phyloP scores from a whole-genome alignment of 345 rosid genomes.

The Populus pruinosa region DNA sequence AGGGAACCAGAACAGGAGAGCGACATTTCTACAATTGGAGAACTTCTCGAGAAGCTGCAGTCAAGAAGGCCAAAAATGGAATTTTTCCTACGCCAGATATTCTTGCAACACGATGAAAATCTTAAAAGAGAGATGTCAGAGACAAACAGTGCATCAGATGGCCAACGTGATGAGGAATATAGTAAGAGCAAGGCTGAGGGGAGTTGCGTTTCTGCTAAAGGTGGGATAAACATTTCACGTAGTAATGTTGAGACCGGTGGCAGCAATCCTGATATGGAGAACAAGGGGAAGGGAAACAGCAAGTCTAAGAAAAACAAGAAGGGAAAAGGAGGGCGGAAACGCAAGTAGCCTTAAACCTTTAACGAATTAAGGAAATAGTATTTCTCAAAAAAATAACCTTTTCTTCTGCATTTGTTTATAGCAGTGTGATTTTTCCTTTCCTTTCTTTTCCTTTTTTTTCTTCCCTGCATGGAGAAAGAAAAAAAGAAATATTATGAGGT shows the following conservation, averaged over 20 bases:
- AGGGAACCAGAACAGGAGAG: slow-evolving; percentile 15
- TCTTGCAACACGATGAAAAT: not conserved
- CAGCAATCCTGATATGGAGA: not conserved
- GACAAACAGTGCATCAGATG: not conserved
- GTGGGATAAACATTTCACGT: not conserved
- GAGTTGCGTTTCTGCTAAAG: not conserved
- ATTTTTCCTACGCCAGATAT: slow-evolving; percentile 8
- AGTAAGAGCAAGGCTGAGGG: not conserved
- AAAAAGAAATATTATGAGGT: not conserved
- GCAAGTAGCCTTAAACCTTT: not conserved
- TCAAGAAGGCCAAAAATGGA: slow-evolving; percentile 15
- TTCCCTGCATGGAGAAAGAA: no score
- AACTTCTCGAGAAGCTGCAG: slow-evolving; percentile 14
- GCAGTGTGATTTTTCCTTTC: no score
- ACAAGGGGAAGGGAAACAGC: slow-evolving; percentile 1
- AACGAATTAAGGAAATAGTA: not conserved
- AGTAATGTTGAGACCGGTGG: not conserved
- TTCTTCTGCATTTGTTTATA: no score
- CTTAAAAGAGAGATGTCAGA: not conserved
- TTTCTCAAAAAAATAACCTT: not conserved
- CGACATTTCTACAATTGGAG: slow-evolving; percentile 4
- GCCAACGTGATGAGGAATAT: not conserved
- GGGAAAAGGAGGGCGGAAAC: not conserved
- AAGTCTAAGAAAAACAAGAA: slow-evolving; percentile 5
- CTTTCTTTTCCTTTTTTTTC: no score